phyloP scores from a whole-genome alignment of 345 rosid species.

The Capsella bursapastoris region DNA sequence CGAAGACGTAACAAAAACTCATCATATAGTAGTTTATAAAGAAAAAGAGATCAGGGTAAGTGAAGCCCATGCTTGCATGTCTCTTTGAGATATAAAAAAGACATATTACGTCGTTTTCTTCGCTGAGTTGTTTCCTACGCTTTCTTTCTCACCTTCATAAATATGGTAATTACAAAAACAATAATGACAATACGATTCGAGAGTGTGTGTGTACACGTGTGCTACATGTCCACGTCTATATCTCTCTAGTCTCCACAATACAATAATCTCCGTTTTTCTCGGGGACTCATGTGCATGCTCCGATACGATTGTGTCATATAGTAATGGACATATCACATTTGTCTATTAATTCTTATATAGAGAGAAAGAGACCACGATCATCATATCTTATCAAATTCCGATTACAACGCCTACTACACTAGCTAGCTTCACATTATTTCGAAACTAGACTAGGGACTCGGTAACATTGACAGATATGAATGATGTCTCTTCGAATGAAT shows the following conservation, averaged over 20 bases:
- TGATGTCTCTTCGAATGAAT: conserved; percentile 30
- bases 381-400: conserved; percentile 23
- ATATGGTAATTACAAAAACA: not conserved
- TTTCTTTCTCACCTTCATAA: conserved; percentile 6
- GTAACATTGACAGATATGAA: conserved; percentile 36
- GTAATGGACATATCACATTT: conserved; percentile 20
- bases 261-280: conserved; percentile 41
- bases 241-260: conserved; percentile 6
- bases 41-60: conserved; percentile 6
- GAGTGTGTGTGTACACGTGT: conserved; percentile 41
- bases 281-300: conserved; percentile 46
- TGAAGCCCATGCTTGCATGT: conserved; percentile 46
- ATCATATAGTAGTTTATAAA: not conserved
- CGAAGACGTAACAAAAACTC: not conserved
- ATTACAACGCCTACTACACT: not conserved
- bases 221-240: conserved; percentile 25
- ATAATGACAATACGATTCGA: conserved; percentile 16
- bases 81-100: conserved; percentile 36
- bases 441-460: conserved; percentile 38
- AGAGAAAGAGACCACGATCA: not conserved
- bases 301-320: conserved; percentile 26
- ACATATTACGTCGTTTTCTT: conserved; percentile 38
- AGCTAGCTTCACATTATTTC: conserved; percentile 34
- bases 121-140: conserved; percentile 31
- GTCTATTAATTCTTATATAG: not conserved